Conservation (phyloP, 345 rosid genomes). For the Populus tremula region DNA sequence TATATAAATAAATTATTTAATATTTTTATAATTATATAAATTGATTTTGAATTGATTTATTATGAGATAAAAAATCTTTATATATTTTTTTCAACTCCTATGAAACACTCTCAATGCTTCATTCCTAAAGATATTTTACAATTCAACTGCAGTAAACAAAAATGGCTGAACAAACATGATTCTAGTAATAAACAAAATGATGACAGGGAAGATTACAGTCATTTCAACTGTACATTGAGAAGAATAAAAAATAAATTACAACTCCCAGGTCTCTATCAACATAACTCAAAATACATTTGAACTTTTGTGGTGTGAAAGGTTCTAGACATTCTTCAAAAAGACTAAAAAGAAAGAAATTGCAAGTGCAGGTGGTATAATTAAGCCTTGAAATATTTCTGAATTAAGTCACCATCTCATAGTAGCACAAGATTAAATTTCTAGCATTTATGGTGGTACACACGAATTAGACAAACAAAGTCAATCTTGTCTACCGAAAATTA, state of each 20-base stretch:
- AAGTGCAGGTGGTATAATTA: not conserved
- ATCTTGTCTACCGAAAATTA: not conserved
- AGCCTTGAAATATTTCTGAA: too few relatives aligned
- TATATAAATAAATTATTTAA: too few relatives aligned
- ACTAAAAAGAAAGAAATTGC: not conserved
- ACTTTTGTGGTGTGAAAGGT: conserved; percentile 8
- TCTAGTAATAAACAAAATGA: not conserved
- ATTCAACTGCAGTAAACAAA: not conserved
- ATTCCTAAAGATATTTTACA: too few relatives aligned
- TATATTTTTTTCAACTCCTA: too few relatives aligned
- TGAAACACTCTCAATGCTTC: too few relatives aligned
- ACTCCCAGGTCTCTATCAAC: conserved; percentile 6
- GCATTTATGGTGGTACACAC: not conserved
- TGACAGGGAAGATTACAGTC: not conserved
- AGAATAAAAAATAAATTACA: conserved; percentile 31
- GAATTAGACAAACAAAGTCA: not conserved
- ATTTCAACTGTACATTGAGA: conserved; percentile 5
- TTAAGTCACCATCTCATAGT: too few relatives aligned
- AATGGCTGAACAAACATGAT: not conserved
- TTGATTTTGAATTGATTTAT: too few relatives aligned
- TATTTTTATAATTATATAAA: too few relatives aligned
- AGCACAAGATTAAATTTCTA: not conserved
- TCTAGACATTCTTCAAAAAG: conserved; percentile 1
- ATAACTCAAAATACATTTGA: not conserved
- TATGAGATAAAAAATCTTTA: too few relatives aligned